Conservation (phyloP, 768 basidiomycete genomes). For the Boletus sp. region DNA sequence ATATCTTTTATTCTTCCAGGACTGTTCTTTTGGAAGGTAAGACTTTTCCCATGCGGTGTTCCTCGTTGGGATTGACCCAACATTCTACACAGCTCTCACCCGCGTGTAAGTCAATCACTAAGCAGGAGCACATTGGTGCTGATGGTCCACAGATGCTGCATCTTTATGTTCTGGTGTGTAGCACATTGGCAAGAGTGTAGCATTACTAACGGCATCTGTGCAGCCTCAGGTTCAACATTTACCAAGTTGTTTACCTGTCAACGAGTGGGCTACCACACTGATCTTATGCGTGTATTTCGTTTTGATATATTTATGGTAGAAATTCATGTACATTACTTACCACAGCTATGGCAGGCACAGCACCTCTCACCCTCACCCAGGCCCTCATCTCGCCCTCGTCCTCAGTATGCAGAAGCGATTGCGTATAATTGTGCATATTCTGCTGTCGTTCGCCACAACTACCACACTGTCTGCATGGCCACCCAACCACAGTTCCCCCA, state of each 20-base stretch:
- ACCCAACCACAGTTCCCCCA: too few species aligned
- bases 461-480: too few species aligned
- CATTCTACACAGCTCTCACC: slow-evolving; percentile 57
- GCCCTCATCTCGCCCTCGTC: too few species aligned
- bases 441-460: too few species aligned
- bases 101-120: slow-evolving; percentile 50
- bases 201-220: slow-evolving; percentile 3
- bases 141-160: slow-evolving; percentile 68
- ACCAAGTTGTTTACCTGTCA: slow-evolving; percentile 48
- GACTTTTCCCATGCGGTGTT: slow-evolving; percentile 14
- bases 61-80: slow-evolving; percentile 7
- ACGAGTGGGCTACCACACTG: slow-evolving; percentile 2
- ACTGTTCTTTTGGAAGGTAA: slow-evolving; percentile 89
- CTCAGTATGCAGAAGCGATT: too few species aligned
- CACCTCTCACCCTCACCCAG: too few species aligned
- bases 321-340: too few species aligned
- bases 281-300: not conserved
- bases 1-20: slow-evolving; percentile 96
- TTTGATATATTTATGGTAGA: slow-evolving; percentile 1
- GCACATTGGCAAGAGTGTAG: too few species aligned
- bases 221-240: slow-evolving; percentile 81
- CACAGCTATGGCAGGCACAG: too few species aligned
- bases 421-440: too few species aligned
- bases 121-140: slow-evolving; percentile 63
- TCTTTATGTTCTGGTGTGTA: slow-evolving; percentile 88